Percentiles rank a stretch among this genome's conserved stretches.
phyloP scores from a whole-genome alignment of 148 eudicot genomes.

The Chenopodium quinoa region DNA sequence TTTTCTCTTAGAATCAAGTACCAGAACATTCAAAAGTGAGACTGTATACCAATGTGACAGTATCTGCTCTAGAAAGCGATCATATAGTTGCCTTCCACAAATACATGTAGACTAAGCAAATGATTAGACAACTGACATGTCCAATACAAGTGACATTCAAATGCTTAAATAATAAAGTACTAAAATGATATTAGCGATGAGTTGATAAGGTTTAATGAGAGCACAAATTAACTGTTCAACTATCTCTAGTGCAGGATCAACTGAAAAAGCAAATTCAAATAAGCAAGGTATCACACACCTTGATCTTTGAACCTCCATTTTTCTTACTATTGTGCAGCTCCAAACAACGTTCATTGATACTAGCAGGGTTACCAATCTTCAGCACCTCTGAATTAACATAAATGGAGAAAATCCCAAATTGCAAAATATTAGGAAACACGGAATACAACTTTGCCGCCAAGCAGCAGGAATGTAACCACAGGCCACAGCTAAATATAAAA shows the following conservation, averaged over 20 bases:
- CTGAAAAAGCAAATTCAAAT: neutral
- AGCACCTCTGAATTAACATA: constrained; percentile 51
- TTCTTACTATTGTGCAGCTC: constrained; percentile 89
- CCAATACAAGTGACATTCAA: neutral
- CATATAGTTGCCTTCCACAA: neutral
- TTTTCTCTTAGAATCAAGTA: neutral
- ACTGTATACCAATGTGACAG: neutral
- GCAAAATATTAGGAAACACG: constrained; percentile 5
- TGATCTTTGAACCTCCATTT: constrained; percentile 53
- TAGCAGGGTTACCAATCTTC: constrained; percentile 63
- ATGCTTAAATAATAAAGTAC: too few species aligned
- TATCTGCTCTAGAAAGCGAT: constrained; percentile 4
- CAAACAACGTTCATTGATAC: constrained; percentile 83
- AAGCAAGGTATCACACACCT: constrained; percentile 45
- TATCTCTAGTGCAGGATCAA: neutral
- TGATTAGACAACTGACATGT: neutral
- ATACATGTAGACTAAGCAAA: neutral
- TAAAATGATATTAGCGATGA: neutral
- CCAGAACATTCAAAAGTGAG: neutral
- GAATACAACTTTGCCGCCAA: constrained; percentile 5
- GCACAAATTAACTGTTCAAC: neutral
- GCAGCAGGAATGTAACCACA: neutral
- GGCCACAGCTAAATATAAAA: neutral
- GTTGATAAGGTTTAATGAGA: neutral
- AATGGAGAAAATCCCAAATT: neutral